These are phyloP conservation scores for Penicillium turbatum DNA, from an alignment of 495 filamentous ascomycete species.

Conservation along the genomic window DNA sequence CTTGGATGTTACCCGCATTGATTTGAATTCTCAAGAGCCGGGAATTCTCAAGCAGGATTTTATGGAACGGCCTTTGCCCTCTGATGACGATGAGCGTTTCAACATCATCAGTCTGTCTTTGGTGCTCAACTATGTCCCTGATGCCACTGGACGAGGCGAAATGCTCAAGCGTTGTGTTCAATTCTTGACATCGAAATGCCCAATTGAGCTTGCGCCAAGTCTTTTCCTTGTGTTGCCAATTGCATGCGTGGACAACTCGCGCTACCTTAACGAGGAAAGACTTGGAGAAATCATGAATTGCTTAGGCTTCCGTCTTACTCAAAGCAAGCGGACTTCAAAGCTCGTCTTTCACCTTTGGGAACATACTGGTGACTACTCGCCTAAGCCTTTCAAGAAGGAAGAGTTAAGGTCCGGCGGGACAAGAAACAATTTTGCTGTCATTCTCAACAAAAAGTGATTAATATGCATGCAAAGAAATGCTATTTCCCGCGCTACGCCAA, in stretches of 20 bases:
- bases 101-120: slow-evolving; percentile 91
- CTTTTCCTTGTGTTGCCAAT: slow-evolving; percentile 89
- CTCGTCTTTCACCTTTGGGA: slow-evolving; percentile 88
- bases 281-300: slow-evolving; percentile 68
- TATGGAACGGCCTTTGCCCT: slow-evolving; percentile 79
- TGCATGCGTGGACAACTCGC: slow-evolving; percentile 85
- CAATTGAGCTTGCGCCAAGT: slow-evolving; percentile 53
- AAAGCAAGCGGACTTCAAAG: slow-evolving; percentile 72
- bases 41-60: slow-evolving; percentile 88
- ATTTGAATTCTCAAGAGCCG: slow-evolving; percentile 78
- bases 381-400: slow-evolving; percentile 57
- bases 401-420: slow-evolving; percentile 66
- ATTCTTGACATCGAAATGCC: slow-evolving; percentile 45
- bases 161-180: slow-evolving; percentile 69
- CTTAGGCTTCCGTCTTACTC: slow-evolving; percentile 64
- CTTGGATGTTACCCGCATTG: slow-evolving; percentile 80
- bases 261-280: slow-evolving; percentile 76
- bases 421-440: slow-evolving; percentile 87
- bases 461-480: slow-evolving; percentile 4
- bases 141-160: slow-evolving; percentile 67
- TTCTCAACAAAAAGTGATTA: slow-evolving; percentile 42
- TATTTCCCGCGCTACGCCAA: background rate
- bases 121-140: slow-evolving; percentile 90
- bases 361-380: slow-evolving; percentile 30
- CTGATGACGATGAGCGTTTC: slow-evolving; percentile 58